Conservation (phyloP, 1,284 basidiomycete genomes). For the Tilletia indica region DNA sequence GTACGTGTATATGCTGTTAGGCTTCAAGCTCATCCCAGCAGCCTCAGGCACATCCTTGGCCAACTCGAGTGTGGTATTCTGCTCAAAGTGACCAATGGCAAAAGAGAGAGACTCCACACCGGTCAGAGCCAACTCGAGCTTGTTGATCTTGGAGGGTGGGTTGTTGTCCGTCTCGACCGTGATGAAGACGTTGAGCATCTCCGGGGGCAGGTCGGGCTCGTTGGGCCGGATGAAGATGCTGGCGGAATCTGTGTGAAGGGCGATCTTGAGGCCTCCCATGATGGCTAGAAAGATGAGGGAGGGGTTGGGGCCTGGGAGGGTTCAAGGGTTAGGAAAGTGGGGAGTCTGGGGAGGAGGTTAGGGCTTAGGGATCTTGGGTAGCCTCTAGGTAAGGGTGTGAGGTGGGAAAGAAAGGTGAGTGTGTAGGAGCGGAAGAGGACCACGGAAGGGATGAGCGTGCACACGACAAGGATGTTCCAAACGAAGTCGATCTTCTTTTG, state of each 20-base stretch:
- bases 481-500: no score
- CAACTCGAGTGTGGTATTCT: constrained; percentile 37
- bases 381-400: neutral
- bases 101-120: constrained; percentile 38
- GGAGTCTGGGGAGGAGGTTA: neutral
- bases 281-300: neutral
- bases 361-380: no score
- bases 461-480: no score
- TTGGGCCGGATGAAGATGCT: constrained; percentile 18
- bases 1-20: constrained; percentile 35
- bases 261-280: constrained; percentile 14
- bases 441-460: neutral
- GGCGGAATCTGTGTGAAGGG: neutral
- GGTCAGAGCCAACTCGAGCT: constrained; percentile 28
- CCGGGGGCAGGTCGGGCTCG: constrained; percentile 10
- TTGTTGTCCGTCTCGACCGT: constrained; percentile 32
- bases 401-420: neutral
- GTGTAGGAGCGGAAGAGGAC: neutral
- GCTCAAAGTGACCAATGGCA: constrained; percentile 36
- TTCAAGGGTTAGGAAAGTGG: neutral
- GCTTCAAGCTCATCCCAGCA: constrained; percentile 30
- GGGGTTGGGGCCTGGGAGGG: neutral
- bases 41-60: constrained; percentile 34
- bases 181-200: constrained; percentile 36
- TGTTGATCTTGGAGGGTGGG: constrained; percentile 31